Percentiles rank a stretch among this genome's conserved stretches.
These are phyloP conservation scores for Entophlyctis helioformis DNA, from an alignment of 192 early-diverging fungal species.

Conservation along the genomic window DNA sequence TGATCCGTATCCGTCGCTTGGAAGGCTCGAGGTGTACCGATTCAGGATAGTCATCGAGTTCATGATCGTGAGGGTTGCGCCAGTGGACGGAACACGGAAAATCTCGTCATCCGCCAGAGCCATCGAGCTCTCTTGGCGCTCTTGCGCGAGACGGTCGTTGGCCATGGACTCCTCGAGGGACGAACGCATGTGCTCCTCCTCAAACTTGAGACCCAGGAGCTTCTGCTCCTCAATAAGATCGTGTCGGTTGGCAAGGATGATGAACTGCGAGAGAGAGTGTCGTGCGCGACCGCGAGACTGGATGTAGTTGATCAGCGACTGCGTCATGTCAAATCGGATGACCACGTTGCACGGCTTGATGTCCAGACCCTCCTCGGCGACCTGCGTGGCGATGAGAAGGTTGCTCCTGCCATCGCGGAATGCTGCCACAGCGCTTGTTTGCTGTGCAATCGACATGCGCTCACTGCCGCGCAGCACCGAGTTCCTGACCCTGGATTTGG, in stretches of 20 bases:
- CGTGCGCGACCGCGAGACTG: conserved; percentile 81
- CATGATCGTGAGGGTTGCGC: no score
- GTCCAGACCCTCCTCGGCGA: conserved; percentile 92
- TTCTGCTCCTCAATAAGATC: no score
- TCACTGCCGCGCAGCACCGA: no score
- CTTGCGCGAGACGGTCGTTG: conserved; percentile 59
- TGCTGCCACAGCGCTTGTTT: conserved; percentile 46
- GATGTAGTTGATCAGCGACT: conserved; percentile 20
- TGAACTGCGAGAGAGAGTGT: conserved; percentile 54
- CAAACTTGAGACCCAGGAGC: conserved; percentile 9
- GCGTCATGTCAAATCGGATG: conserved; percentile 40
- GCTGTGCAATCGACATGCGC: conserved; percentile 21
- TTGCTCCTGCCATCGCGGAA: conserved; percentile 63
- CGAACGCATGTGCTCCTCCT: conserved; percentile 30
- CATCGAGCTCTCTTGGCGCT: conserved; percentile 31
- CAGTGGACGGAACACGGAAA: no score
- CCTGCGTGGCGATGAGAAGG: conserved; percentile 78
- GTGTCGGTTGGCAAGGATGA: no score
- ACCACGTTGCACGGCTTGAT: conserved; percentile 86
- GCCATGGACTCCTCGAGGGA: conserved; percentile 68
- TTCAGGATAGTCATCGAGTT: no score
- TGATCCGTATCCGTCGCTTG: no score
- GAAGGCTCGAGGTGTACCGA: no score
- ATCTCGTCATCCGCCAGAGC: conserved; percentile 10
- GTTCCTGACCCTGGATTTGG: no score